phyloP scores from a whole-genome alignment of 2,329 filamentous ascomycete genomes.

The Tolypocladium tropicale region DNA sequence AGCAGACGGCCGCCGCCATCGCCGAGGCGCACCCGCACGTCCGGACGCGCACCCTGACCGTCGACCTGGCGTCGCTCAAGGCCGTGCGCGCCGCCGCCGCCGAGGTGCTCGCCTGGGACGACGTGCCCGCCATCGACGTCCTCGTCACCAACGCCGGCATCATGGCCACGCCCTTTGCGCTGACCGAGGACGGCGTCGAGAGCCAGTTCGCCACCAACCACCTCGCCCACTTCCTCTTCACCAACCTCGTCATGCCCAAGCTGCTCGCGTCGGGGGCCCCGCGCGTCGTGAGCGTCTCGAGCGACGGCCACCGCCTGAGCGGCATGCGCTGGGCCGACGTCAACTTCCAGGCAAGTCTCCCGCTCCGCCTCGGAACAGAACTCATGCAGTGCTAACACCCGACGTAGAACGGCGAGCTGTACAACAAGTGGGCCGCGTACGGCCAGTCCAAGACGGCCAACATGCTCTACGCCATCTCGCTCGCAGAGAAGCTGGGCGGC shows the following conservation, averaged over 20 bases:
- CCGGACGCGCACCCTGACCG: slow-evolving; percentile 15
- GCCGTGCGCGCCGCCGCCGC: slow-evolving; percentile 25
- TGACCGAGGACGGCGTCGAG: slow-evolving; percentile 28
- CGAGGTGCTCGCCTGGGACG: slow-evolving; percentile 16
- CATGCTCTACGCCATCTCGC: slow-evolving; percentile 19
- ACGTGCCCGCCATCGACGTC: slow-evolving; percentile 20
- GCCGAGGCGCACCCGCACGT: slow-evolving; percentile 19
- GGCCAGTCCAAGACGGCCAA: slow-evolving; percentile 28
- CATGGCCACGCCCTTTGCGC: slow-evolving; percentile 23
- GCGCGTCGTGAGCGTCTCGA: slow-evolving; percentile 31
- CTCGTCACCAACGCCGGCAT: slow-evolving; percentile 35
- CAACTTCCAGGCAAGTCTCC: slow-evolving; percentile 17
- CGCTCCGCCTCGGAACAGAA: background rate
- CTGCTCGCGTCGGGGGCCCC: slow-evolving; percentile 21
- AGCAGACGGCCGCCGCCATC: slow-evolving; percentile 26
- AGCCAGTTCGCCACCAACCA: slow-evolving; percentile 34
- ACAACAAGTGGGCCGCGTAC: slow-evolving; percentile 23
- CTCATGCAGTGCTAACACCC: background rate
- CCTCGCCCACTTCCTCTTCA: slow-evolving; percentile 34
- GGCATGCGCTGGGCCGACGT: slow-evolving; percentile 23
- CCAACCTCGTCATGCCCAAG: slow-evolving; percentile 32
- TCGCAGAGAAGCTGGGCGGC: slow-evolving; percentile 20
- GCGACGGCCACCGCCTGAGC: slow-evolving; percentile 16
- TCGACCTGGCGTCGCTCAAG: slow-evolving; percentile 27
- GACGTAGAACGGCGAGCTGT: slow-evolving; percentile 16